Base-by-base conservation (phyloP, 164 flowering plant species). In the Warburgia ugandensis region DNA sequence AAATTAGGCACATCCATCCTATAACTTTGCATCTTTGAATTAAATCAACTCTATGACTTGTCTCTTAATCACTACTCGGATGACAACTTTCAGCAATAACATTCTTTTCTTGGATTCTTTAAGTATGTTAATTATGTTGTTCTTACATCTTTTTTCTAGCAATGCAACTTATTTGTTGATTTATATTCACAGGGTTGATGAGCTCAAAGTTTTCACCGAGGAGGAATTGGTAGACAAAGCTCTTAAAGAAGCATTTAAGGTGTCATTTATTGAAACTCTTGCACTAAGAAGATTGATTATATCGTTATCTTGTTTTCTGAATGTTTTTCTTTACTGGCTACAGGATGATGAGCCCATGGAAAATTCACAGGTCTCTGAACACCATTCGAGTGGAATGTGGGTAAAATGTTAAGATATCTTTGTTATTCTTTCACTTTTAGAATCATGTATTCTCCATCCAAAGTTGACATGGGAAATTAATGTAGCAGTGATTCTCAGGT, bases 191-290 rank as follows among this genome's bases (percentile, higher is more conserved):
- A 79, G 90, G 59, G 79, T 86, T 42, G 86, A 77, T 61, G 86
- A 82, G 30, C 84, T 90, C 23, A 86, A 70, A 63, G 49, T 84
- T 45, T 54, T 74, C 27, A 62, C 62, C 1, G 89, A 86, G 56
- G 86, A 77, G 21, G 91, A 86, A 50, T 53, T 90, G 50, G 79
- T 76, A 25, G 73, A 68, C 25, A 74, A 69, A 68, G 94, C 94
- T 21, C 45, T 80, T 29, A 66, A 74, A 56, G 90, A 75, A 68
- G 79, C 84, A 39, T 75, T 79, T 63, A 68, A 77, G 82, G 92
- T 75, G 42, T 46, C 45, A 11, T 49, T 25, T 25, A 29, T 56
- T 17, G 14, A 26, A 11, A 30, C 6, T 11, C 1, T 42, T 12
- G 6, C 30, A 32, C 9, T 38, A n/a, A 30, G 44, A 46, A 46